phyloP scores from a whole-genome alignment of 2,329 filamentous ascomycete species.

The Seiridium cupressi region DNA sequence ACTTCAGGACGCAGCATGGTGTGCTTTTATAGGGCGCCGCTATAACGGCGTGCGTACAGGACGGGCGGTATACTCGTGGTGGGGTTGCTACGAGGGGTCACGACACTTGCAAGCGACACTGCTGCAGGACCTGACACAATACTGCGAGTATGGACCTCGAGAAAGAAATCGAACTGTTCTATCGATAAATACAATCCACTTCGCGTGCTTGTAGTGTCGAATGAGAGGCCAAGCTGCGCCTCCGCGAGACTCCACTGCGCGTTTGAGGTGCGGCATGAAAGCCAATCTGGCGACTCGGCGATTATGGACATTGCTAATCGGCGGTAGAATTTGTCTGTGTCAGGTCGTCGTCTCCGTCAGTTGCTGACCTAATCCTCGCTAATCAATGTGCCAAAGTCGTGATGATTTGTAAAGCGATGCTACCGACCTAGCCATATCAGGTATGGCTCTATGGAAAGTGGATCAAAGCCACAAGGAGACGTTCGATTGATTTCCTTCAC shows the following conservation, averaged over 20 bases:
- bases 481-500: too few relatives aligned
- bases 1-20: slow-evolving; percentile 1
- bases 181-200: background rate
- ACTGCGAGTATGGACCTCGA: too few relatives aligned
- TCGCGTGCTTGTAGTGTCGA: too few relatives aligned
- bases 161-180: background rate
- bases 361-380: slow-evolving; percentile 1
- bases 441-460: background rate
- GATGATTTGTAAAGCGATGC: background rate
- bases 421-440: background rate
- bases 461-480: background rate
- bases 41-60: background rate
- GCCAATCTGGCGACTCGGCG: too few relatives aligned
- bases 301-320: too few relatives aligned
- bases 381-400: background rate
- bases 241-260: background rate
- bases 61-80: background rate
- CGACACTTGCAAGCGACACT: too few relatives aligned
- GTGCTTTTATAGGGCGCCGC: background rate
- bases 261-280: background rate
- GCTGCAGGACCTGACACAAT: too few relatives aligned
- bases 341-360: too few relatives aligned
- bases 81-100: background rate
- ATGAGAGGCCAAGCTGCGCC: background rate
- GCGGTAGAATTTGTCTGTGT: too few relatives aligned